Percentiles rank a stretch among this genome's conserved stretches.
phyloP scores from a whole-genome alignment of 1,139 yeast genomes.

The Sugiyamaella sp. region DNA sequence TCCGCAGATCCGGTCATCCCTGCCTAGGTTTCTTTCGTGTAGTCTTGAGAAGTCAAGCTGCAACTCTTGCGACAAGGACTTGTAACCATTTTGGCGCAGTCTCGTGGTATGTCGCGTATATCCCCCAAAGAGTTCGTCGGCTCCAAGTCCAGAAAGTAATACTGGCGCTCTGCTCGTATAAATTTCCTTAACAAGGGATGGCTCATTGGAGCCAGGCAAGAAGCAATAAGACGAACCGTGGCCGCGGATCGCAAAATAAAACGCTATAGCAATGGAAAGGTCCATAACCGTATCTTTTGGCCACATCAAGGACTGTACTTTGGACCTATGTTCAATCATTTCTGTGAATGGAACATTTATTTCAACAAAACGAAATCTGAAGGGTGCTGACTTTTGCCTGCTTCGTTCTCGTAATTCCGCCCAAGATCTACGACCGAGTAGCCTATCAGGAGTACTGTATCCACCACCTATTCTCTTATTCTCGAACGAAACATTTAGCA shows the following conservation, averaged over 20 bases:
- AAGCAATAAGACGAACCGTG: conserved; percentile 38
- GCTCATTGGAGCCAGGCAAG: conserved; percentile 24
- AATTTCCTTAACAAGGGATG: conserved; percentile 9
- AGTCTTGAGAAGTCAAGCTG: conserved; percentile 70
- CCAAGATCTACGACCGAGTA: conserved; percentile 68
- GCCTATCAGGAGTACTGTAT: conserved; percentile 77
- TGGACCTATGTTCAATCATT: conserved; percentile 55
- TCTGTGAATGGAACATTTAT: conserved; percentile 71
- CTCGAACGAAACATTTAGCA: conserved; percentile 93
- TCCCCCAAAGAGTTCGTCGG: conserved; percentile 95
- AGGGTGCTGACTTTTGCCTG: conserved; percentile 1
- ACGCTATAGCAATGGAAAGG: conserved; percentile 89
- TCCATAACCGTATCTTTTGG: conserved; percentile 96
- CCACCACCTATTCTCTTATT: conserved; percentile 72
- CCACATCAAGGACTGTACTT: conserved; percentile 67
- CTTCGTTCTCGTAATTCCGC: conserved; percentile 43
- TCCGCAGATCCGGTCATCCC: conserved; percentile 88
- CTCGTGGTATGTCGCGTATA: conserved; percentile 72
- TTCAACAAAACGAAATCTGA: conserved; percentile 58
- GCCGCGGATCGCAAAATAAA: conserved; percentile 83
- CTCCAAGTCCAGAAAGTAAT: conserved; percentile 91
- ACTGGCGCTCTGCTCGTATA: conserved; percentile 60
- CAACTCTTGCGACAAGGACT: conserved; percentile 56
- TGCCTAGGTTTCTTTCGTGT: conserved; percentile 76
- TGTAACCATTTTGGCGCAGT: conserved; percentile 36